Evolutionary conservation across 257 asterid genomes (phyloP).

Genomic region (Fraxinus excelsior): DNA sequence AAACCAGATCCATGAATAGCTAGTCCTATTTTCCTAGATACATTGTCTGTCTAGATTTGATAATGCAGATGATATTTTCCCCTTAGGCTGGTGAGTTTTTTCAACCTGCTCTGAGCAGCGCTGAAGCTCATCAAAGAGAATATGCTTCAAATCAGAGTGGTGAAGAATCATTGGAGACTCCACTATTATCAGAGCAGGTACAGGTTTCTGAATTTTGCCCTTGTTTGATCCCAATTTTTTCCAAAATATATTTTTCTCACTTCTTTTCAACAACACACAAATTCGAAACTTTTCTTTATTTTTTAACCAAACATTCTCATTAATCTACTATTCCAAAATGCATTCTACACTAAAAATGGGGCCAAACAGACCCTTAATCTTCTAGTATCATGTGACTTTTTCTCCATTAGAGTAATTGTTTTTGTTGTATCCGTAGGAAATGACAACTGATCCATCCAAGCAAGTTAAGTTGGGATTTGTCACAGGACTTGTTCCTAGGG

Average conservation of each 20-base stretch:
- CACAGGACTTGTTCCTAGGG: conserved; percentile 94
- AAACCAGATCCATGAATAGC: neutral
- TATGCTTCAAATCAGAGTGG: conserved; percentile 64
- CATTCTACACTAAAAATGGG: too few relatives aligned
- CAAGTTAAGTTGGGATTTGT: conserved; percentile 91
- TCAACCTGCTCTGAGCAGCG: conserved; percentile 76
- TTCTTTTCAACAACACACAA: too few relatives aligned
- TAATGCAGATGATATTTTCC: conserved; percentile 22
- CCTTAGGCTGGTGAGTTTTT: conserved; percentile 87
- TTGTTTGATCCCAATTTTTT: too few relatives aligned
- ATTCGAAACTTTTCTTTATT: too few relatives aligned
- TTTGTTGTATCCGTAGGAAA: conserved; percentile 48
- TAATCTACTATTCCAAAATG: too few relatives aligned
- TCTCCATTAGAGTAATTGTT: conserved; percentile 15
- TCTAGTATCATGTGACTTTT: conserved; percentile 14
- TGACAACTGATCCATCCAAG: conserved; percentile 70
- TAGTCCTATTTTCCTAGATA: conserved; percentile 6
- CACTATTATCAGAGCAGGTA: conserved; percentile 78
- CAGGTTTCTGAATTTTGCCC: conserved; percentile 4
- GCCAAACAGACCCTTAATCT: neutral
- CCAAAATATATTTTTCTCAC: too few relatives aligned
- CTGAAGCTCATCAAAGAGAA: conserved; percentile 80
- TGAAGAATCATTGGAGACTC: conserved; percentile 90
- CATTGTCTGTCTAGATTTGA: neutral
- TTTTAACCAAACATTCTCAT: too few relatives aligned